Evolutionary conservation across 345 rosid genomes (phyloP).

Genomic region (Moringa oleifera): DNA sequence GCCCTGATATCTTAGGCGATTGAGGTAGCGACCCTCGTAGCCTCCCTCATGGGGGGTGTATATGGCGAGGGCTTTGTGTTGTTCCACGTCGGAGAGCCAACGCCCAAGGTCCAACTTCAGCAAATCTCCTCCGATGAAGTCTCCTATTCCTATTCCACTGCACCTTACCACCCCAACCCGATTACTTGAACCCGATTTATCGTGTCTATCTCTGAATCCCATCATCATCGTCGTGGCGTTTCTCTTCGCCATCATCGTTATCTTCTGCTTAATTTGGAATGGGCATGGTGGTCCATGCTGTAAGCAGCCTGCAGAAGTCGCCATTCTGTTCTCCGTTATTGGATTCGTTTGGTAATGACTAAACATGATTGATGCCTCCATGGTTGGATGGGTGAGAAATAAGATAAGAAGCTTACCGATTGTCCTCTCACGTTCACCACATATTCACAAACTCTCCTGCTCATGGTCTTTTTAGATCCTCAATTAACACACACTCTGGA

Average conservation of each 20-base stretch:
- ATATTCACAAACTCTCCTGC: too few species aligned
- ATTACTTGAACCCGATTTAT: not conserved
- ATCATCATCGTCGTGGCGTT: not conserved
- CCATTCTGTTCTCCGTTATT: conserved; percentile 9
- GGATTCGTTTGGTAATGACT: too few species aligned
- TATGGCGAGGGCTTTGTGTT: conserved; percentile 80
- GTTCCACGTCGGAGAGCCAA: conserved; percentile 84
- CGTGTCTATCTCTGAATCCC: not conserved
- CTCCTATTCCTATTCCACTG: conserved; percentile 38
- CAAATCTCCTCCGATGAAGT: conserved; percentile 84
- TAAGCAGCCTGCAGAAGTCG: conserved; percentile 36
- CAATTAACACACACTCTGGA: too few species aligned
- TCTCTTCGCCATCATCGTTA: too few species aligned
- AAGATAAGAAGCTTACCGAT: too few species aligned
- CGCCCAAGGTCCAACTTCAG: conserved; percentile 56
- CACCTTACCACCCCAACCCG: conserved; percentile 26
- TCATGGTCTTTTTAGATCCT: too few species aligned
- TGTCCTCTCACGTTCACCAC: too few species aligned
- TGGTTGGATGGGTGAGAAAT: too few species aligned
- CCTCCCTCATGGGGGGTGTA: conserved; percentile 96
- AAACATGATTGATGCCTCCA: too few species aligned
- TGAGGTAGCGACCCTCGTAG: conserved; percentile 83
- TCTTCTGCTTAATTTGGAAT: conserved; percentile 6
- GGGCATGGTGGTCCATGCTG: conserved; percentile 26
- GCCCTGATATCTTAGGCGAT: conserved; percentile 60